Evolutionary conservation across 805 yeast species (phyloP).

Genomic region (Wickerhamiella spandovensis): DNA sequence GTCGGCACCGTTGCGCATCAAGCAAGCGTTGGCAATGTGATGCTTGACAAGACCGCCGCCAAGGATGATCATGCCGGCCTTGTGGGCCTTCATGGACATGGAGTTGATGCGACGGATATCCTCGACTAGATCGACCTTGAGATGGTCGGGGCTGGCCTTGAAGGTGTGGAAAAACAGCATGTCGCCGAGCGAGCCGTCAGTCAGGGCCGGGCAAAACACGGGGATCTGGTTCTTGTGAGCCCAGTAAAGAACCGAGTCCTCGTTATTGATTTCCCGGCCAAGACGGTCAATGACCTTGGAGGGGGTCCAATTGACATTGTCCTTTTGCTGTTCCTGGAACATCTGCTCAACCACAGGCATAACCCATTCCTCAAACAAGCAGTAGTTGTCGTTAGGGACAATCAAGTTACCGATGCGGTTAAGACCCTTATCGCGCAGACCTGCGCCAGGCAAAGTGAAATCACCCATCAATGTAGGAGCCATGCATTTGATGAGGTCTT

Average conservation of each 20-base stretch:
- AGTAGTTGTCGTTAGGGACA: slow-evolving; percentile 96
- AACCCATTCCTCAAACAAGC: slow-evolving; percentile 97
- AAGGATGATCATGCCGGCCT: slow-evolving; percentile 89
- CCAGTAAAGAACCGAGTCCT: slow-evolving; percentile 90
- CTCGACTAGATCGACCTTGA: slow-evolving; percentile 83
- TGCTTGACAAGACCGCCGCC: slow-evolving; percentile 97
- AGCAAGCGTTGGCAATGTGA: slow-evolving; percentile 93
- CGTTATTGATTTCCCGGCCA: slow-evolving; percentile 92
- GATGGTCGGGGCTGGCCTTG: slow-evolving; percentile 79
- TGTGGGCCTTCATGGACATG: slow-evolving; percentile 85
- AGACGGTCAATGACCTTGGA: slow-evolving; percentile 81
- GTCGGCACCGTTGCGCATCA: slow-evolving; percentile 99
- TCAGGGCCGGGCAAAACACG: slow-evolving; percentile 90
- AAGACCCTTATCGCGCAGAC: slow-evolving; percentile 86
- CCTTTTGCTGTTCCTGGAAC: slow-evolving; percentile 60
- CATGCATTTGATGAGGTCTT: slow-evolving; percentile 87
- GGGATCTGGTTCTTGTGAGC: slow-evolving; percentile 96
- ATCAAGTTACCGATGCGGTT: slow-evolving; percentile 94
- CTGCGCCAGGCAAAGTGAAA: slow-evolving; percentile 65
- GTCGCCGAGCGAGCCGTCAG: slow-evolving; percentile 98
- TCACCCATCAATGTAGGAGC: slow-evolving; percentile 97
- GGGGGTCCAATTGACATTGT: slow-evolving; percentile 75
- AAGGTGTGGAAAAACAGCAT: slow-evolving; percentile 98
- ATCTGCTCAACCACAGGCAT: slow-evolving; percentile 82
- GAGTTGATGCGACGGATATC: slow-evolving; percentile 88